Evolutionary conservation across 257 asterid genomes (phyloP), one percentile per base, ranked within the genome.

Genomic region (Scutellaria galericulata): DNA sequence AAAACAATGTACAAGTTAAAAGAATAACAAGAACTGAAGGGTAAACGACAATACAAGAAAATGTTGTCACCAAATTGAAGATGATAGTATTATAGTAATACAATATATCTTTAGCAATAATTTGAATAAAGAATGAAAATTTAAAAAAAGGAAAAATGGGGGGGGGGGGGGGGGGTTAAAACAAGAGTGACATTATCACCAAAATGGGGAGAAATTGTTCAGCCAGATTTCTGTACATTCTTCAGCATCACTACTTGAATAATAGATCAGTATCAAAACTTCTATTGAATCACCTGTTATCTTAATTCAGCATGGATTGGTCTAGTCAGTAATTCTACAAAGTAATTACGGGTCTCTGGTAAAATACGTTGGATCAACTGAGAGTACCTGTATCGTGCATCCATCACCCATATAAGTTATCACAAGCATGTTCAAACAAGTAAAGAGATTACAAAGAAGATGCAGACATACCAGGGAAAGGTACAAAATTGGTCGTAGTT

Each of bases 321-420:
- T 71, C 83, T 77, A 9, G 80, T 73, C 51, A 88, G 87, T 3
- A 79, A 69, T 73, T 82, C n/a, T 11, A 81, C 81, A 70, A 95
- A 95, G 81, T 92, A 95, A 78, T 79, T 85, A 13, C 88, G 95
- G 9, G 95, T 90, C 80, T 92, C 98, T 0, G 96, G 94, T 68
- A 90, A 79, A 55, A 92, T 83, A 5, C 93, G 93, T 39, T 86
- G 85, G 74, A 92, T 88, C 80, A 95, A 78, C 74, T 85, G 86
- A 1, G 84, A 56, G 59, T 88, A 92, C 93, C 99, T 95, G 90
- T 9, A 84, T 72, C 39, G 42, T n/a, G 3, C 10, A 27, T 42
- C 4, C 13, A 42, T 20, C 39, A 20, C 39, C 22, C 9, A 60
- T 13, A 22, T 48, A 59, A 10, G 41, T 7, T 39, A 37, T 40